A percentile compares a stretch with the other conserved stretches of the same genome.
Evolutionary conservation across 192 early-diverging fungal species (phyloP).

Genomic region (Backusella tarrabulga): DNA sequence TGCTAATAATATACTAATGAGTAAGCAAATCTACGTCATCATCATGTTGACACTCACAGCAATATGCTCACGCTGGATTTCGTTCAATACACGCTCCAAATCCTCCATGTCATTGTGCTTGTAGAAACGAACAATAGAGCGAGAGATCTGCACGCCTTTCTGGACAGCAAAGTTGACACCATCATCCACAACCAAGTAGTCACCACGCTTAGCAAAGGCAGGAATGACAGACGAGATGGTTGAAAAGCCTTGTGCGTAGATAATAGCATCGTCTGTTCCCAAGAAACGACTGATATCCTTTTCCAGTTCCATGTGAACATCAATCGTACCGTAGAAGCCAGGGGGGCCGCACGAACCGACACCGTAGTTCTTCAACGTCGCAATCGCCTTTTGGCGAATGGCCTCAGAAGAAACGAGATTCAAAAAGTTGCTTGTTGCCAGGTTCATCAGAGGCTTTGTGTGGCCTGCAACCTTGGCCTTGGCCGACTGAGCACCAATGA

Average conservation of each 20-base stretch:
- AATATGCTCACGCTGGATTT: conserved; percentile 67
- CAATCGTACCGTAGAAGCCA: conserved; percentile 92
- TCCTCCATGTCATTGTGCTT: conserved; percentile 98
- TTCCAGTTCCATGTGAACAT: conserved; percentile 96
- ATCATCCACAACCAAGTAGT: conserved; percentile 92
- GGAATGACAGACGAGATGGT: conserved; percentile 91
- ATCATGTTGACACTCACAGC: conserved; percentile 30
- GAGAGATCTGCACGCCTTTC: conserved; percentile 87
- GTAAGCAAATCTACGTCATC: neutral
- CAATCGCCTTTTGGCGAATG: conserved; percentile 81
- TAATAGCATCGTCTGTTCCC: conserved; percentile 81
- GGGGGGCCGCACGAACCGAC: conserved; percentile 95
- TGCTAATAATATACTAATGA: conserved; percentile 29
- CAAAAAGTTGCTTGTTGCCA: conserved; percentile 88
- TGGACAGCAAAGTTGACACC: conserved; percentile 85
- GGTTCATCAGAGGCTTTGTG: conserved; percentile 69
- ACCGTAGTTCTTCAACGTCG: conserved; percentile 87
- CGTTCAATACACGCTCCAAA: conserved; percentile 79
- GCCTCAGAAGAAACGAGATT: conserved; percentile 73
- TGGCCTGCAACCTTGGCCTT: conserved; percentile 62
- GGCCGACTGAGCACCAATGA: conserved; percentile 63
- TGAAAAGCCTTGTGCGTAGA: conserved; percentile 95
- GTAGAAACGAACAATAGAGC: conserved; percentile 86
- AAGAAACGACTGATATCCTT: conserved; percentile 80
- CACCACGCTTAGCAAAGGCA: conserved; percentile 95